phyloP scores from a whole-genome alignment of 352 stramenopile genomes.

The Phytophthora citricola region DNA sequence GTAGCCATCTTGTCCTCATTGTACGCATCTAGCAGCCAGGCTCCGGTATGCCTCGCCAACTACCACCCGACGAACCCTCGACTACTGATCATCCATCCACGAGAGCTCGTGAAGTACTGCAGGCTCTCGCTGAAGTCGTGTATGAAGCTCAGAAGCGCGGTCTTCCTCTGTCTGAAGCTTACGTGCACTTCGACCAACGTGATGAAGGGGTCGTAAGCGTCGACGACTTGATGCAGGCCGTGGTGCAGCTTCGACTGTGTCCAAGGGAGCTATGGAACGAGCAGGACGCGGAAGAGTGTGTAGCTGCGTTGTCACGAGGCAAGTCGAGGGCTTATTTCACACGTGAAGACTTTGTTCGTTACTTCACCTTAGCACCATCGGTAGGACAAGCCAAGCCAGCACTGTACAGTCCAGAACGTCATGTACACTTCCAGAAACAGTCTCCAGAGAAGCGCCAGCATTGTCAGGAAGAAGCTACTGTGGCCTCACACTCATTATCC shows the following conservation, averaged over 20 bases:
- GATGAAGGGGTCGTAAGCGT: constrained; percentile 53
- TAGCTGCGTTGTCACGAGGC: constrained; percentile 41
- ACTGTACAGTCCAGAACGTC: background rate
- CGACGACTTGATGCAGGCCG: constrained; percentile 58
- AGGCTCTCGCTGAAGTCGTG: constrained; percentile 56
- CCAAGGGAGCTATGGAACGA: constrained; percentile 45
- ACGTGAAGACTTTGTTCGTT: constrained; percentile 60
- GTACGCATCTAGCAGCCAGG: background rate
- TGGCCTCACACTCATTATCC: constrained; percentile 16
- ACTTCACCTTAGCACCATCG: constrained; percentile 30
- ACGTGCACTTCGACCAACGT: constrained; percentile 62
- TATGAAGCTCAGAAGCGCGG: constrained; percentile 54
- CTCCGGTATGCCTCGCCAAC: constrained; percentile 20
- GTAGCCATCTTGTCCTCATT: constrained; percentile 29
- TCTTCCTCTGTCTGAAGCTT: constrained; percentile 58
- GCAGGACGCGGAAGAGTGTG: constrained; percentile 53
- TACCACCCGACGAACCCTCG: background rate
- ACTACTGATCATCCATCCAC: background rate
- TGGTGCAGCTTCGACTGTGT: constrained; percentile 50
- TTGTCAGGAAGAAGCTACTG: constrained; percentile 16
- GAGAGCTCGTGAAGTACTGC: constrained; percentile 35
- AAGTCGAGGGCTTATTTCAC: constrained; percentile 63
- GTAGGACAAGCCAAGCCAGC: background rate
- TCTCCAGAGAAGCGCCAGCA: constrained; percentile 26
- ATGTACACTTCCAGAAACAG: constrained; percentile 10